phyloP scores from a whole-genome alignment of 2,329 filamentous ascomycete species.

The Aspergillus pseudoterreus region DNA sequence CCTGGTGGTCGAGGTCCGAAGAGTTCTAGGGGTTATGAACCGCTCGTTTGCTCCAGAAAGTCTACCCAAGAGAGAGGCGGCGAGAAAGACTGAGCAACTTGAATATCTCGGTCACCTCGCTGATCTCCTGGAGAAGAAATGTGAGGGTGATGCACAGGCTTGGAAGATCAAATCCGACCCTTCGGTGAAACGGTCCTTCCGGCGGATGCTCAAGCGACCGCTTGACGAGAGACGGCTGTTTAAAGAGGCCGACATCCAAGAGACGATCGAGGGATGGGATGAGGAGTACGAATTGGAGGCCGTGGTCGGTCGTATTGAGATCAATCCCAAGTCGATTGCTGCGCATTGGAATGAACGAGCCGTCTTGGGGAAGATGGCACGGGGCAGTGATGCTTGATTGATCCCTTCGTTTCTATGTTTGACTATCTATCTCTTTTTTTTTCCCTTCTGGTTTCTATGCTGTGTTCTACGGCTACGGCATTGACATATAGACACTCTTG shows the following conservation, averaged over 20 bases:
- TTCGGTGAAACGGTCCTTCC: slow-evolving; percentile 10
- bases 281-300: slow-evolving; percentile 27
- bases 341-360: slow-evolving; percentile 16
- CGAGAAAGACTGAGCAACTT: slow-evolving; percentile 9
- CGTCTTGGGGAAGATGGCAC: neutral
- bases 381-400: neutral
- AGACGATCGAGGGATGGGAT: slow-evolving; percentile 22
- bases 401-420: neutral
- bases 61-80: slow-evolving; percentile 1
- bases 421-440: neutral
- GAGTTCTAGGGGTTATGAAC: slow-evolving; percentile 17
- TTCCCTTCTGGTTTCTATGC: neutral
- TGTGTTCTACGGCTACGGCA: neutral
- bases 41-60: slow-evolving; percentile 8
- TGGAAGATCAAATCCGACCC: slow-evolving; percentile 11
- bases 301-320: slow-evolving; percentile 15
- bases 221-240: slow-evolving; percentile 11
- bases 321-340: slow-evolving; percentile 9
- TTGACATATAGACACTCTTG: neutral
- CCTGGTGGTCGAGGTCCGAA: slow-evolving; percentile 32
- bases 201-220: slow-evolving; percentile 10
- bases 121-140: slow-evolving; percentile 21
- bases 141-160: slow-evolving; percentile 16
- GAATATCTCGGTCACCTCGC: slow-evolving; percentile 18
- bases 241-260: slow-evolving; percentile 9